Conservation (phyloP, 192 early-diverging fungal species). For the Podila epigama region DNA sequence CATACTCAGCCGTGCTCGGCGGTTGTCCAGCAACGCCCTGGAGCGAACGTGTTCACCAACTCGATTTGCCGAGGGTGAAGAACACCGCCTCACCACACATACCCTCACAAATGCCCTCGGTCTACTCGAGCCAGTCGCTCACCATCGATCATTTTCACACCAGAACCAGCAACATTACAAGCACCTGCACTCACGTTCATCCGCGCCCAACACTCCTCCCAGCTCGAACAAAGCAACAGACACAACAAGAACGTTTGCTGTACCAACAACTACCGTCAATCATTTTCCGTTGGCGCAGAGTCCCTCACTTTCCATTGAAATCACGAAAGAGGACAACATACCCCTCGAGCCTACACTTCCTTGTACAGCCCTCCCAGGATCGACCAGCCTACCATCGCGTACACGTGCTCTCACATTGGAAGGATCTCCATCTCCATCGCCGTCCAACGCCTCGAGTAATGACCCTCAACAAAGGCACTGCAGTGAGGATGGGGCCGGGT, state of each 20-base stretch:
- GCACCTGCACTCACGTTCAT: background rate
- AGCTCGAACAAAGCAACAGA: background rate
- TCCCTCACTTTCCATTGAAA: background rate
- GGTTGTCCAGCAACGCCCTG: conserved; percentile 36
- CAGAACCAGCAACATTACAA: background rate
- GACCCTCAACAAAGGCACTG: conserved; percentile 14
- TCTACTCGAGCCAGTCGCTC: background rate
- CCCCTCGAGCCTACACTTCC: conserved; percentile 12
- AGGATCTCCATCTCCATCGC: background rate
- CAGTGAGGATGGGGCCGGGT: conserved; percentile 26
- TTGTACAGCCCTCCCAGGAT: conserved; percentile 12
- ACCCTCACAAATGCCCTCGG: too few species aligned
- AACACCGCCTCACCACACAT: background rate
- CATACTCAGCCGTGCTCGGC: conserved; percentile 25
- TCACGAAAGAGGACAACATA: background rate
- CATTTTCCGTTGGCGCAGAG: background rate
- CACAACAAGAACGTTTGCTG: background rate
- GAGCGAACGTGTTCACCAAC: conserved; percentile 17
- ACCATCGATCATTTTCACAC: conserved; percentile 10
- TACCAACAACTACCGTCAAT: background rate
- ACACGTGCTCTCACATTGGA: conserved; percentile 14
- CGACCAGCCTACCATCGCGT: conserved; percentile 7
- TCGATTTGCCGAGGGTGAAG: conserved; percentile 27
- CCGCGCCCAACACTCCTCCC: background rate
- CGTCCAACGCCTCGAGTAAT: background rate